Conservation (phyloP, 1,139 yeast genomes). For the Suhomyces anneliseae region DNA sequence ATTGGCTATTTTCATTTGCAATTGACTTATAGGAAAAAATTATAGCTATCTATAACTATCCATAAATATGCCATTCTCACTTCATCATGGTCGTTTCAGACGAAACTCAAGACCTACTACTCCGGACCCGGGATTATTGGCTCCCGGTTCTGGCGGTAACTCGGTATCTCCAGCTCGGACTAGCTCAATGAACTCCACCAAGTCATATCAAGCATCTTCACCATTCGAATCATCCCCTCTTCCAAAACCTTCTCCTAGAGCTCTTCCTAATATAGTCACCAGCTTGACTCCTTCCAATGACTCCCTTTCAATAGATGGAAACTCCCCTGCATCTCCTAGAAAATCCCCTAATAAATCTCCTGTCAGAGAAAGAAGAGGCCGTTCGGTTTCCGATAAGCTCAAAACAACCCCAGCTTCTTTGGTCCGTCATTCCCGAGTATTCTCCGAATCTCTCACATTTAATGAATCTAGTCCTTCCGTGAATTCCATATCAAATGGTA, state of each 20-base stretch:
- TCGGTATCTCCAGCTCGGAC: not conserved
- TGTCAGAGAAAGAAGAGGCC: conserved; percentile 12
- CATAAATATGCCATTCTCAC: conserved; percentile 6
- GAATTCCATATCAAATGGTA: conserved; percentile 2
- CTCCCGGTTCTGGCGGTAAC: not conserved
- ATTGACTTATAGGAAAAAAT: no score
- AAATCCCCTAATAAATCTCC: conserved; percentile 9
- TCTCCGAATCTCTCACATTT: conserved; percentile 14
- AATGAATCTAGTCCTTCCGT: conserved; percentile 11
- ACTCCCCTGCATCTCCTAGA: conserved; percentile 4
- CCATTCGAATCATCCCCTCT: not conserved
- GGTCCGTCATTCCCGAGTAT: conserved; percentile 39
- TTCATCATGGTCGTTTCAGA: conserved; percentile 1
- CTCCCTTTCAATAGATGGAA: conserved; percentile 5
- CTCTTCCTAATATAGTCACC: not conserved
- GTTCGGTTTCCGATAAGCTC: conserved; percentile 27
- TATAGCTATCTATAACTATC: not conserved
- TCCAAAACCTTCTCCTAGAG: not conserved
- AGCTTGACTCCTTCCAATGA: not conserved
- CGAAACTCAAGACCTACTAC: conserved; percentile 1
- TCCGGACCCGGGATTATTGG: not conserved
- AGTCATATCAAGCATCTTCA: not conserved
- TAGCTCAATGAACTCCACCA: conserved; percentile 2
- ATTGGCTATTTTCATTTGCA: no score
- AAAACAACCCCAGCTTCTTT: conserved; percentile 40